Percentiles rank a stretch among this genome's conserved stretches.
Evolutionary conservation across 2,329 filamentous ascomycete genomes (phyloP).

Genomic region (Lasiodiplodia citricola): DNA sequence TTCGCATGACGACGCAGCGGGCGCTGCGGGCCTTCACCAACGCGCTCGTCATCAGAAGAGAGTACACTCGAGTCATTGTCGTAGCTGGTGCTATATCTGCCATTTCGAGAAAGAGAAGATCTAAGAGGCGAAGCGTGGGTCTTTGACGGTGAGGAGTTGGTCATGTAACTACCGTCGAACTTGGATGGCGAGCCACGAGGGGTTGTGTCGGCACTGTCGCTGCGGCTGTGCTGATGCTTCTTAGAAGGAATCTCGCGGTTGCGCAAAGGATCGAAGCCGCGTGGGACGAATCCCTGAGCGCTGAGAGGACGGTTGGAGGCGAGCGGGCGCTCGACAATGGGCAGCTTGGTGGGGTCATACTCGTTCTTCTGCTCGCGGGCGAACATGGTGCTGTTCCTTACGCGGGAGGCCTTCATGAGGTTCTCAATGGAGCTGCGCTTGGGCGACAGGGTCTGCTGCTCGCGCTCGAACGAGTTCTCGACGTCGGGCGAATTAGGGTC

Average conservation of each 20-base stretch:
- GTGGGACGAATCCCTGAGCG: constrained; percentile 69
- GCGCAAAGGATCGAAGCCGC: constrained; percentile 56
- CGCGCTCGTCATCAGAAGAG: constrained; percentile 60
- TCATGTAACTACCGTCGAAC: constrained; percentile 61
- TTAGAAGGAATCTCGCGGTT: constrained; percentile 36
- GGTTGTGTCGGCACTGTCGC: constrained; percentile 66
- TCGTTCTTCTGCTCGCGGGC: constrained; percentile 89
- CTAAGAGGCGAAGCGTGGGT: constrained; percentile 74
- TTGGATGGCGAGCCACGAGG: constrained; percentile 62
- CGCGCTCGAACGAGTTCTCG: constrained; percentile 71
- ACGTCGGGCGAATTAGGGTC: constrained; percentile 66
- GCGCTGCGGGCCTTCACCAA: constrained; percentile 58
- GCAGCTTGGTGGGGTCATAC: constrained; percentile 82
- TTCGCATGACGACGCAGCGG: constrained; percentile 86
- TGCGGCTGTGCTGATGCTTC: constrained; percentile 44
- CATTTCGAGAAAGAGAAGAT: constrained; percentile 77
- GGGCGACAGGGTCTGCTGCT: constrained; percentile 70
- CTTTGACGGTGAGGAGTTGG: constrained; percentile 32
- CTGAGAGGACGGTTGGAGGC: constrained; percentile 65
- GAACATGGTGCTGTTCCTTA: constrained; percentile 98
- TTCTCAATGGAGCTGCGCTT: constrained; percentile 92
- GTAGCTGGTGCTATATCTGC: constrained; percentile 54
- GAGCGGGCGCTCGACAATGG: constrained; percentile 81
- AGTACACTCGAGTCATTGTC: constrained; percentile 43
- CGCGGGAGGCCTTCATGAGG: constrained; percentile 89